These are phyloP conservation scores for Scedosporium minutisporum DNA, from an alignment of 2,329 filamentous ascomycete species.

Conservation along the genomic window DNA sequence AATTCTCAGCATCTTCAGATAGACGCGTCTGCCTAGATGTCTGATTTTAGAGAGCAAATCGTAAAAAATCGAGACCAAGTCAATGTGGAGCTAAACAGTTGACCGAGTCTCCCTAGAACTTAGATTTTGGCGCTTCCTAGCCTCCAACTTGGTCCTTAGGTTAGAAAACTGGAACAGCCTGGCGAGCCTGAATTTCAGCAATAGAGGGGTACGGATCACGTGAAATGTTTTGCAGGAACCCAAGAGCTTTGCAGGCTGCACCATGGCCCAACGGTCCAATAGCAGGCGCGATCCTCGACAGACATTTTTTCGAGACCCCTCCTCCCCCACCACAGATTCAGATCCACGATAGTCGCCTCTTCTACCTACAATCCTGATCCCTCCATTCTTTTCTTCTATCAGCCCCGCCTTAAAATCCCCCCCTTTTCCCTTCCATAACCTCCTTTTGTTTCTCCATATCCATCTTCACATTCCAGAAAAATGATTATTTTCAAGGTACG, in stretches of 20 bases:
- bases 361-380: slow-evolving; percentile 7
- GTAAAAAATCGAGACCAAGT: no score
- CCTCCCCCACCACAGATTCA: neutral
- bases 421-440: slow-evolving; percentile 11
- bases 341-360: neutral
- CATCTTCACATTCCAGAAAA: slow-evolving; percentile 32
- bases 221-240: neutral
- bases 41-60: no score
- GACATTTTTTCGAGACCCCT: neutral
- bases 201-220: neutral
- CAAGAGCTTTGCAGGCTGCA: neutral
- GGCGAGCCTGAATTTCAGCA: no score
- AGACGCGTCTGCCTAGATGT: no score
- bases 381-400: neutral
- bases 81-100: no score
- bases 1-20: no score
- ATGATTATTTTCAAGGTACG: slow-evolving; percentile 68
- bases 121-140: no score
- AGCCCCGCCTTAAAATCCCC: slow-evolving; percentile 7
- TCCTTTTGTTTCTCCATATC: neutral
- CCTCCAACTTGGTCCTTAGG: no score
- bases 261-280: neutral
- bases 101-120: no score
- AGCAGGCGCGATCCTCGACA: neutral
- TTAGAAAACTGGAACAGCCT: no score